Percentiles rank a stretch among this genome's conserved stretches.
Evolutionary conservation across 2,329 filamentous ascomycete genomes (phyloP).

Genomic region (Apiospora pterosperma): DNA sequence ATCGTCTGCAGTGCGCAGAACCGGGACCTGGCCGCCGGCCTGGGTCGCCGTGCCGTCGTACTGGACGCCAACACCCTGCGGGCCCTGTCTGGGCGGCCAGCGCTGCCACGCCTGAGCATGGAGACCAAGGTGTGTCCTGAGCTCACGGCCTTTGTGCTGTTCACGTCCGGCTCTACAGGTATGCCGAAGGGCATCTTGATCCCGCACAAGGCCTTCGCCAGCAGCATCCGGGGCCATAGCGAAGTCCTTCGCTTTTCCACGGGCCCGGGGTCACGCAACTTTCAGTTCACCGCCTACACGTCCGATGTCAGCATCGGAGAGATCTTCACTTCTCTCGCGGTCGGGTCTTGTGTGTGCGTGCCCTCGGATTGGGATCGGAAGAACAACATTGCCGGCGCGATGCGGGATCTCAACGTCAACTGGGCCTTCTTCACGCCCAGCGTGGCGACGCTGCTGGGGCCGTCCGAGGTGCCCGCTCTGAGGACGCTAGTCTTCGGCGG

Average conservation of each 20-base stretch:
- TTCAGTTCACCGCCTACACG: constrained; percentile 4
- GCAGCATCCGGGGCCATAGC: background rate
- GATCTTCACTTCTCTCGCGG: background rate
- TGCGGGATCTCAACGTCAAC: background rate
- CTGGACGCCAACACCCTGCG: background rate
- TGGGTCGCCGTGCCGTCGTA: background rate
- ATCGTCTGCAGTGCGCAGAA: background rate
- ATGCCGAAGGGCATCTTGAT: background rate
- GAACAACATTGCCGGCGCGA: background rate
- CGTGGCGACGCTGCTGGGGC: background rate
- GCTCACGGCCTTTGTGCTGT: background rate
- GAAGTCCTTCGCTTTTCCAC: background rate
- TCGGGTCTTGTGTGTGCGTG: background rate
- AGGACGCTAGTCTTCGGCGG: background rate
- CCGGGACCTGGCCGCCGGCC: background rate
- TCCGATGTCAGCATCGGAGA: constrained; percentile 1
- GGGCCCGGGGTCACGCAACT: background rate
- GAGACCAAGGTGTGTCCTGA: background rate
- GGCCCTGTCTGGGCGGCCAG: background rate
- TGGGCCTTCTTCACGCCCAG: background rate
- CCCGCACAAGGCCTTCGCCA: background rate
- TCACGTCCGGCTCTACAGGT: constrained; percentile 3
- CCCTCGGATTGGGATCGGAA: constrained; percentile 5
- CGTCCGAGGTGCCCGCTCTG: background rate
- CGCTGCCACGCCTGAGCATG: background rate